phyloP scores from a whole-genome alignment of 108 stramenopile species.

The Conticribra weissflogii region DNA sequence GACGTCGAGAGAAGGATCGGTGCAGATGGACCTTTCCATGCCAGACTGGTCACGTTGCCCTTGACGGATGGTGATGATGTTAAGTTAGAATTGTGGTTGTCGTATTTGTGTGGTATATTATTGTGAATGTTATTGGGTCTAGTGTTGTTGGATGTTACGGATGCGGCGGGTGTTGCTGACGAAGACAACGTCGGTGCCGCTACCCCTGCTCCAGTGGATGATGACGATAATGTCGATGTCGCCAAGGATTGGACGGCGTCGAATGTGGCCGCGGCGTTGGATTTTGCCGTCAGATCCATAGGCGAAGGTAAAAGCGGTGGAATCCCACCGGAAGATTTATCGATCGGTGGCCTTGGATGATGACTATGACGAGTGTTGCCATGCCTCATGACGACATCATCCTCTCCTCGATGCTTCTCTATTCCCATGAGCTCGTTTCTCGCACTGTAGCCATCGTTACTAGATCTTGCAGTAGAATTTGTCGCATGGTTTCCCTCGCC shows the following conservation, averaged over 20 bases:
- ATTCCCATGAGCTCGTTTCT: background rate
- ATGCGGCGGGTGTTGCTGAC: background rate
- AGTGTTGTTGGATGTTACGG: no score
- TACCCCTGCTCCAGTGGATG: background rate
- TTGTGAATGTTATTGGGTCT: background rate
- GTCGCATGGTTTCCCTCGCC: constrained; percentile 1
- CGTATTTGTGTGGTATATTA: background rate
- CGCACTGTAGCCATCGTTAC: background rate
- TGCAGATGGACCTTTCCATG: constrained; percentile 37
- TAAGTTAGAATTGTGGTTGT: no score
- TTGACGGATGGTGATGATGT: background rate
- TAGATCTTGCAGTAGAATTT: background rate
- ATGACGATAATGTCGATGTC: background rate
- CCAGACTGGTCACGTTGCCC: constrained; percentile 22
- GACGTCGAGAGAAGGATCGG: constrained; percentile 54
- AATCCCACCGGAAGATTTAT: no score
- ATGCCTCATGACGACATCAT: background rate
- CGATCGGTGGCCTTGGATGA: no score
- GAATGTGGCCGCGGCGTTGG: background rate
- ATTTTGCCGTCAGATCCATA: background rate
- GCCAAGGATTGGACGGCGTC: background rate
- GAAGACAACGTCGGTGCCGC: background rate
- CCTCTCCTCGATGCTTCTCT: background rate
- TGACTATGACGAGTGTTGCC: no score
- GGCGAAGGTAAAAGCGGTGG: background rate